Conservation (phyloP, 2,329 filamentous ascomycete genomes). For the Pyrenophora teres region DNA sequence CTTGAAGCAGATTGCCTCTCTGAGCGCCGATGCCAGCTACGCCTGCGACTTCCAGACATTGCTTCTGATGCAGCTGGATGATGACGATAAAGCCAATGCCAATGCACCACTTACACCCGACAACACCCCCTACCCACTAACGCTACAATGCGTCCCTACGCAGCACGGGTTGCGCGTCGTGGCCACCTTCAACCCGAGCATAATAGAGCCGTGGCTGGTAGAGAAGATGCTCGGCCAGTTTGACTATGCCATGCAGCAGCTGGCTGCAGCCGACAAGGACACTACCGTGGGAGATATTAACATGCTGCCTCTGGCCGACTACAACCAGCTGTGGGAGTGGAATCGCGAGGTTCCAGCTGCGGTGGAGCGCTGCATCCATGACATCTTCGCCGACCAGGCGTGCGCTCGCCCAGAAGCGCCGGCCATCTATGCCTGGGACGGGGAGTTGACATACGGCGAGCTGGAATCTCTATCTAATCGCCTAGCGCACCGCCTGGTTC, state of each 20-base stretch:
- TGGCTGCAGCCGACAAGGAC: constrained; percentile 3
- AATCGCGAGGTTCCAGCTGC: too few relatives aligned
- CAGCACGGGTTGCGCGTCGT: too few relatives aligned
- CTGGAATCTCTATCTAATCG: constrained; percentile 9
- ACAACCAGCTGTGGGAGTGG: too few relatives aligned
- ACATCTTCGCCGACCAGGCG: background rate
- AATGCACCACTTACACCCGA: too few relatives aligned
- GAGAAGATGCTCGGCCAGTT: constrained; percentile 15
- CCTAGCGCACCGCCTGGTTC: constrained; percentile 15
- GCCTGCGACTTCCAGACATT: constrained; percentile 54
- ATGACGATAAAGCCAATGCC: too few relatives aligned
- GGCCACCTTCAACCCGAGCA: constrained; percentile 7
- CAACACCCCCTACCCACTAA: too few relatives aligned
- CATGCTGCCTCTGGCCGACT: too few relatives aligned
- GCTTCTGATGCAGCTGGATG: constrained; percentile 54
- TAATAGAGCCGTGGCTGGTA: constrained; percentile 7
- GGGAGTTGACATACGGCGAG: constrained; percentile 18
- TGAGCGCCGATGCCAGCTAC: background rate
- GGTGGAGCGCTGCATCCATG: background rate
- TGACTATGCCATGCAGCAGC: constrained; percentile 14
- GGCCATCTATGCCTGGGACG: constrained; percentile 21
- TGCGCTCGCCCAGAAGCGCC: constrained; percentile 5
- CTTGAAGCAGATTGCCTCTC: constrained; percentile 31
- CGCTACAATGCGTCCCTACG: too few relatives aligned
- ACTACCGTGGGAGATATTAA: constrained; percentile 4